Evolutionary conservation across 2,329 filamentous ascomycete species (phyloP).

Genomic region (Didymella segeticola): DNA sequence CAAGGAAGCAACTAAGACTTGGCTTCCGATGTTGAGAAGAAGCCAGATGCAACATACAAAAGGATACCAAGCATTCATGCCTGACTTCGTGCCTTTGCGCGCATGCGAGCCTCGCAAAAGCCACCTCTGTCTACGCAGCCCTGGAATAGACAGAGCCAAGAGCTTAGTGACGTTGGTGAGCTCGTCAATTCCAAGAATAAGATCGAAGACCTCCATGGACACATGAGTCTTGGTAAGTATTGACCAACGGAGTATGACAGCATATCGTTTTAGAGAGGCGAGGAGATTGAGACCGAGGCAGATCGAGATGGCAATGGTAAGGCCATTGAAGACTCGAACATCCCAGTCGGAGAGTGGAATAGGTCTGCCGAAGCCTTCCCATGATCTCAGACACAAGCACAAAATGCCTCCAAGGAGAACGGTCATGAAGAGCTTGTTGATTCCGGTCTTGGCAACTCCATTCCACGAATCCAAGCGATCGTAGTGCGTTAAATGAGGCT

Average conservation of each 20-base stretch:
- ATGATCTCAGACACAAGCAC: conserved; percentile 33
- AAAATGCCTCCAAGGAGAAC: conserved; percentile 37
- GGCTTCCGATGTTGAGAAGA: conserved; percentile 40
- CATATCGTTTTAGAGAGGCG: conserved; percentile 42
- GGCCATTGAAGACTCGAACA: conserved; percentile 41
- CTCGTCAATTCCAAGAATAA: conserved; percentile 41
- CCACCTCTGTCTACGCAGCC: conserved; percentile 26
- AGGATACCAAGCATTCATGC: too few species aligned
- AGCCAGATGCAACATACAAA: conserved; percentile 40
- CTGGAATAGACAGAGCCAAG: conserved; percentile 39
- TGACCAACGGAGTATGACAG: conserved; percentile 42
- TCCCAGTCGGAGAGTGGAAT: conserved; percentile 32
- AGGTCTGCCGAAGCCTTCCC: conserved; percentile 34
- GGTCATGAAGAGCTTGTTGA: conserved; percentile 33
- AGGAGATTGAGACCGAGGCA: conserved; percentile 44
- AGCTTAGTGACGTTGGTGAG: conserved; percentile 42
- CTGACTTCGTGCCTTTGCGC: too few species aligned
- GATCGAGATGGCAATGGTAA: conserved; percentile 41
- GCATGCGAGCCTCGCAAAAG: background rate
- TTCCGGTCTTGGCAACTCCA: conserved; percentile 32
- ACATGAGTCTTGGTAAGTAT: conserved; percentile 37
- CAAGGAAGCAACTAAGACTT: conserved; percentile 41
- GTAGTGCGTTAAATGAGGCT: background rate
- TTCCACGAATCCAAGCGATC: conserved; percentile 5
- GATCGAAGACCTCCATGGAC: conserved; percentile 43